Evolutionary conservation across 2,329 filamentous ascomycete species (phyloP), one percentile per base, ranked within the genome.

Genomic region (Dactylella cylindrospora): DNA sequence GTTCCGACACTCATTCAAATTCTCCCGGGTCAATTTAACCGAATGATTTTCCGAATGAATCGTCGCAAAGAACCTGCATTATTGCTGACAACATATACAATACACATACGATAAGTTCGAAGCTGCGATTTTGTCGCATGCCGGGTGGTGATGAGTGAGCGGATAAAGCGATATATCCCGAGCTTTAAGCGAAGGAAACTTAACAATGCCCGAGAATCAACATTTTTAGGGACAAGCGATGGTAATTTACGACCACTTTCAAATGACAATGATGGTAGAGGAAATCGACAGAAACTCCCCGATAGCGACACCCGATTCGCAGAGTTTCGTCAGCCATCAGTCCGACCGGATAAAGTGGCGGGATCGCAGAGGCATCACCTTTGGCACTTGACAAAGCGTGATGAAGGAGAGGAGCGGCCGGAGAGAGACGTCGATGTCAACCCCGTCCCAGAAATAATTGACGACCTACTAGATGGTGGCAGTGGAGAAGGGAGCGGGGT

Each of bases 21-120:
- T n/a, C n/a, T n/a, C n/a, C n/a, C n/a, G n/a, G n/a, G n/a, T n/a
- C n/a, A n/a, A n/a, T n/a, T n/a, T n/a, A n/a, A n/a, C n/a, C n/a
- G n/a, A n/a, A n/a, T n/a, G n/a, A n/a, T n/a, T n/a, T 49, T 54
- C 57, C 57, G 57, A 54, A 62, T 62, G 57, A 62, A 54, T 62
- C 49, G 43, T 49, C 54, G 57, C 57, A 62, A 54, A 44, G 38
- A 44, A 62, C 45, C 22, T 36, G 13, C 43, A 31, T 23, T 23
- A 54, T 17, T 25, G 31, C 26, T 20, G 36, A 38, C 36, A 29
- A 28, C 47, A 41, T 29, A 39, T 29, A 52, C n/a, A 29, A 3
- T 12, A 28, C 23, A 43, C 4, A 7, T 7, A 43, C 3, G 2
- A 29, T 28, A n/a, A 39, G 9, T 17, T 17, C 41, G 41, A 28